phyloP scores from a whole-genome alignment of 1,139 yeast species.

The Kodamaea derodonti region DNA sequence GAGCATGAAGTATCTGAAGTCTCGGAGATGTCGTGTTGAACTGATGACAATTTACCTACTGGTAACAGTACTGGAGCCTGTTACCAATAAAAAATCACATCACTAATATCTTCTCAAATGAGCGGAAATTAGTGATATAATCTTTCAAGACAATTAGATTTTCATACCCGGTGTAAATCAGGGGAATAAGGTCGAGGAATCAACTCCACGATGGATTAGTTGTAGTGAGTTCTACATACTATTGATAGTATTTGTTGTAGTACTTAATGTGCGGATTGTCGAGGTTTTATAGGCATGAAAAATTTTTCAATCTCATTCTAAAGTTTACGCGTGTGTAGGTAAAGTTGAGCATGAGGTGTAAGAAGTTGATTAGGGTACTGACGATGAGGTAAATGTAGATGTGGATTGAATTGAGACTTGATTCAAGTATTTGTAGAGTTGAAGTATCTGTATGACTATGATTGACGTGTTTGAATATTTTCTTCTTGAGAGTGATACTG shows the following conservation, averaged over 20 bases:
- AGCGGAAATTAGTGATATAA: conserved; percentile 3
- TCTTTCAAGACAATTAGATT: conserved; percentile 17
- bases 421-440: too few relatives aligned
- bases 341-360: too few relatives aligned
- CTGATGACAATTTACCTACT: too few relatives aligned
- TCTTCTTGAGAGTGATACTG: too few relatives aligned
- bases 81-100: conserved; percentile 3
- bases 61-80: too few relatives aligned
- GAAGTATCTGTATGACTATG: too few relatives aligned
- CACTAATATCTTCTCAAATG: conserved; percentile 2
- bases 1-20: conserved; percentile 20
- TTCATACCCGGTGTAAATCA: conserved; percentile 12
- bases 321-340: too few relatives aligned
- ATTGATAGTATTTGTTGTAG: conserved; percentile 1
- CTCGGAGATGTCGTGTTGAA: conserved; percentile 26
- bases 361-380: too few relatives aligned
- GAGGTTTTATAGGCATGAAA: conserved; percentile 2
- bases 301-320: too few relatives aligned
- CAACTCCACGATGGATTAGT: conserved; percentile 5
- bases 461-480: too few relatives aligned
- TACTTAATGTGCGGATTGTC: neutral
- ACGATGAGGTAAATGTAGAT: too few relatives aligned
- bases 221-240: conserved; percentile 6
- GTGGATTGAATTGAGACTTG: too few relatives aligned
- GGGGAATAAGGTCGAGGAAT: conserved; percentile 1